phyloP scores from a whole-genome alignment of 2,329 filamentous ascomycete species.

The Zymoseptoria crescenta region DNA sequence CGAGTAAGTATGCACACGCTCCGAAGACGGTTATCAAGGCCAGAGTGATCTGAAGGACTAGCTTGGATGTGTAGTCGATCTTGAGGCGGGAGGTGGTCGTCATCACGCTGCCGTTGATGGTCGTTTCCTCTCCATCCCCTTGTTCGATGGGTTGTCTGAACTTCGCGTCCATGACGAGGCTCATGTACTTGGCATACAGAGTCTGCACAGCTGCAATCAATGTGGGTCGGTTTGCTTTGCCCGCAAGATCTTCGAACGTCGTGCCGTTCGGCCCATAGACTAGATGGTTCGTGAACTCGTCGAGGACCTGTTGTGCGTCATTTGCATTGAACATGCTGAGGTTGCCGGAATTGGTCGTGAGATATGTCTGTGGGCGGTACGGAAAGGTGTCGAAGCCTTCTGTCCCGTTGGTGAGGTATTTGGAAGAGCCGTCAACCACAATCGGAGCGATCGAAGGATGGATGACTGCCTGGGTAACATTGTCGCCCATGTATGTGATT shows the following conservation, averaged over 20 bases:
- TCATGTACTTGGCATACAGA: slow-evolving; percentile 4
- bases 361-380: slow-evolving; percentile 3
- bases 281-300: background rate
- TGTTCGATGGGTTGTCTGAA: background rate
- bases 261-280: slow-evolving; percentile 1
- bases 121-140: background rate
- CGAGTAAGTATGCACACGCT: background rate
- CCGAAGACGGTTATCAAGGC: background rate
- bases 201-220: slow-evolving; percentile 2
- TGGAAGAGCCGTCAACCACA: background rate
- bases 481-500: background rate
- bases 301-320: background rate
- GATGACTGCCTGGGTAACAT: background rate
- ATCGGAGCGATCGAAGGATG: background rate
- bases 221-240: background rate
- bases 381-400: slow-evolving; percentile 2
- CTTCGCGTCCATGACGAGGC: slow-evolving; percentile 4
- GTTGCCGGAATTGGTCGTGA: background rate
- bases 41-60: slow-evolving; percentile 1
- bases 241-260: background rate
- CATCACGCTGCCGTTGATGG: background rate
- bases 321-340: background rate
- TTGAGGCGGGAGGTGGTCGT: background rate
- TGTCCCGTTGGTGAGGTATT: slow-evolving; percentile 1
- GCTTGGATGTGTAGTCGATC: slow-evolving; percentile 2